phyloP scores from a whole-genome alignment of 768 basidiomycete genomes.

The Tylopilus sp. region DNA sequence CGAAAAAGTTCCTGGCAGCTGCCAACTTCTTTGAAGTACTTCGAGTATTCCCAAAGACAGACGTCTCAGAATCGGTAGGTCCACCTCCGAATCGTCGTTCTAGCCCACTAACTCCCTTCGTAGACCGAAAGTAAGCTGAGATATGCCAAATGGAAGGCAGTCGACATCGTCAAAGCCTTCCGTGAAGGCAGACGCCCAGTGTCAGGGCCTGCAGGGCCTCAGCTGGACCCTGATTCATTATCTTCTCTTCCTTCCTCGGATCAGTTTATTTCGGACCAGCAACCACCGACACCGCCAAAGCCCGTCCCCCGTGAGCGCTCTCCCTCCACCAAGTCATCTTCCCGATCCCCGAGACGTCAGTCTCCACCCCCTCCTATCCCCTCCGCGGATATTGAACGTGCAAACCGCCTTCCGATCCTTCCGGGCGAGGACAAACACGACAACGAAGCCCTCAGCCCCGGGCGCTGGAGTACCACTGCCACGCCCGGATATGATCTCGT shows the following conservation, averaged over 20 bases:
- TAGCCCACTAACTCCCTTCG: background rate
- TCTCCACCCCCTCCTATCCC: slow-evolving; percentile 32
- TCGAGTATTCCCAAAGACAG: slow-evolving; percentile 62
- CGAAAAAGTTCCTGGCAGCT: slow-evolving; percentile 92
- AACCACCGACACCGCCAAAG: slow-evolving; percentile 15
- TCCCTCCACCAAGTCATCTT: slow-evolving; percentile 19
- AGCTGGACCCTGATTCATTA: slow-evolving; percentile 23
- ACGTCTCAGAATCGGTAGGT: slow-evolving; percentile 57
- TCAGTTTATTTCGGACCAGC: slow-evolving; percentile 12
- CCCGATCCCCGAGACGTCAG: slow-evolving; percentile 29
- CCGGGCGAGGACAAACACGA: slow-evolving; percentile 24
- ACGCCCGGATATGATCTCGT: slow-evolving; percentile 57
- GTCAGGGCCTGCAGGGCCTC: slow-evolving; percentile 68
- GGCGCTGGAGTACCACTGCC: slow-evolving; percentile 72
- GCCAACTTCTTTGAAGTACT: slow-evolving; percentile 93
- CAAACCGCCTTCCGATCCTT: slow-evolving; percentile 26
- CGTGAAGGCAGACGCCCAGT: slow-evolving; percentile 87
- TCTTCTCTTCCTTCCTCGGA: slow-evolving; percentile 12
- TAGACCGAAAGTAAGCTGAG: slow-evolving; percentile 85
- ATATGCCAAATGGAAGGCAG: slow-evolving; percentile 97
- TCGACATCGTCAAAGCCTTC: slow-evolving; percentile 90
- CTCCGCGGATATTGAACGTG: slow-evolving; percentile 27
- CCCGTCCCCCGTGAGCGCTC: slow-evolving; percentile 26
- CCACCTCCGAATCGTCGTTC: background rate
- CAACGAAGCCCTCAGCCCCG: slow-evolving; percentile 43